Conservation (phyloP, 2,329 filamentous ascomycete genomes). For the Nemania abortiva region DNA sequence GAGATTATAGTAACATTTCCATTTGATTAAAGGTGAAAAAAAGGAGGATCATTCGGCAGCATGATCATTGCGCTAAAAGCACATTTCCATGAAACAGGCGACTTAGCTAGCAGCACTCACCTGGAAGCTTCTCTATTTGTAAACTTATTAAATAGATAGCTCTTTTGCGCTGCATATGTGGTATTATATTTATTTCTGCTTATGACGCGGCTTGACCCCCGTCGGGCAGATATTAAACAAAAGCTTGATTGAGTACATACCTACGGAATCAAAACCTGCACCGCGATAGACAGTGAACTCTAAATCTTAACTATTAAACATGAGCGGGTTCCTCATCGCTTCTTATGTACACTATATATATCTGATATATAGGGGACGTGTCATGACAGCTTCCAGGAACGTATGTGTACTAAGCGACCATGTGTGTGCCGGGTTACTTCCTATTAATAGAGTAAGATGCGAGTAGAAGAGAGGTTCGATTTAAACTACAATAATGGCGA, state of each 20-base stretch:
- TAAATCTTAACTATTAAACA: no score
- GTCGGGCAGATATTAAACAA: neutral
- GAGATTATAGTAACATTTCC: constrained; percentile 13
- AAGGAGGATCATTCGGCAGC: neutral
- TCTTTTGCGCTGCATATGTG: constrained; percentile 15
- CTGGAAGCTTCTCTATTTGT: neutral
- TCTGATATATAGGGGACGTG: no score
- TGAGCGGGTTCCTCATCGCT: no score
- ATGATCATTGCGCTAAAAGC: constrained; percentile 1
- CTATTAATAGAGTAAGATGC: no score
- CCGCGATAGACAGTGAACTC: no score
- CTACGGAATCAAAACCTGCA: neutral
- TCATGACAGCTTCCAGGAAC: no score
- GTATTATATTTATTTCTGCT: neutral
- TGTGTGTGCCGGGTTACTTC: no score
- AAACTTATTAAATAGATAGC: constrained; percentile 25
- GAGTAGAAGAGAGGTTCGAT: no score
- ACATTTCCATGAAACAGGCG: neutral
- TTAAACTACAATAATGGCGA: no score
- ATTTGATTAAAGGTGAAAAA: neutral
- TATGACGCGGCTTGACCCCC: neutral
- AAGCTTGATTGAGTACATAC: neutral
- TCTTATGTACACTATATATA: no score
- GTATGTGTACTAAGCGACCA: no score
- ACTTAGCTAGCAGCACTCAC: neutral